These are phyloP conservation scores for Golubevia pallescens DNA, from an alignment of 1,284 basidiomycete genomes.

Conservation along the genomic window DNA sequence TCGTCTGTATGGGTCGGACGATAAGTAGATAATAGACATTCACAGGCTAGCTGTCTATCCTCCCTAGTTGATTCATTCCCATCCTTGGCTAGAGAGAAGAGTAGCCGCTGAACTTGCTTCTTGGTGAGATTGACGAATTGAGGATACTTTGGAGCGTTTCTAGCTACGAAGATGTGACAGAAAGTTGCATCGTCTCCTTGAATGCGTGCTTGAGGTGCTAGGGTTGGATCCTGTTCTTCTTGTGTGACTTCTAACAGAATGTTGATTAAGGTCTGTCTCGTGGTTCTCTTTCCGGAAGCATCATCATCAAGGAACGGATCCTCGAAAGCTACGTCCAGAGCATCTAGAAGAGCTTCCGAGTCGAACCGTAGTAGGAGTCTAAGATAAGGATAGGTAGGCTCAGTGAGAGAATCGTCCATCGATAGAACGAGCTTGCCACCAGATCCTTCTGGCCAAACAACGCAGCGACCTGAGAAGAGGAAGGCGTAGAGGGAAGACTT, in stretches of 20 bases:
- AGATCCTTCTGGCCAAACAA: constrained; percentile 77
- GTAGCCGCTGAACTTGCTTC: constrained; percentile 75
- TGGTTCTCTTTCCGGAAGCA: constrained; percentile 66
- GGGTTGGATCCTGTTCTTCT: background rate
- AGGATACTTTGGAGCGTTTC: constrained; percentile 94
- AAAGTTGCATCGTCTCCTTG: constrained; percentile 75
- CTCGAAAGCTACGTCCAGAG: constrained; percentile 92
- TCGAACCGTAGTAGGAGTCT: constrained; percentile 85
- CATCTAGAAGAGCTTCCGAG: constrained; percentile 90
- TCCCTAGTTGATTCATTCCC: constrained; percentile 77
- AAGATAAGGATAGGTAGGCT: constrained; percentile 78
- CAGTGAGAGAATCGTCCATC: constrained; percentile 64
- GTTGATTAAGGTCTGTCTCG: constrained; percentile 81
- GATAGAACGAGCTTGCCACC: constrained; percentile 77
- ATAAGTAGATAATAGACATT: constrained; percentile 91
- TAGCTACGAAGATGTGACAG: constrained; percentile 91
- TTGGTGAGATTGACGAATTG: constrained; percentile 80
- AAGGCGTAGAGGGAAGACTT: constrained; percentile 69
- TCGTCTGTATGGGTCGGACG: constrained; percentile 78
- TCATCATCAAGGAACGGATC: constrained; percentile 86
- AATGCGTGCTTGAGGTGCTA: background rate
- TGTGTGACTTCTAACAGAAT: constrained; percentile 78
- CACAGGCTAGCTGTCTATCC: constrained; percentile 91
- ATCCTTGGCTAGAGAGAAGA: constrained; percentile 79
- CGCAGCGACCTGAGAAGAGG: constrained; percentile 81